Conservation (phyloP, 108 stramenopile genomes). For the Parmales sp. region DNA sequence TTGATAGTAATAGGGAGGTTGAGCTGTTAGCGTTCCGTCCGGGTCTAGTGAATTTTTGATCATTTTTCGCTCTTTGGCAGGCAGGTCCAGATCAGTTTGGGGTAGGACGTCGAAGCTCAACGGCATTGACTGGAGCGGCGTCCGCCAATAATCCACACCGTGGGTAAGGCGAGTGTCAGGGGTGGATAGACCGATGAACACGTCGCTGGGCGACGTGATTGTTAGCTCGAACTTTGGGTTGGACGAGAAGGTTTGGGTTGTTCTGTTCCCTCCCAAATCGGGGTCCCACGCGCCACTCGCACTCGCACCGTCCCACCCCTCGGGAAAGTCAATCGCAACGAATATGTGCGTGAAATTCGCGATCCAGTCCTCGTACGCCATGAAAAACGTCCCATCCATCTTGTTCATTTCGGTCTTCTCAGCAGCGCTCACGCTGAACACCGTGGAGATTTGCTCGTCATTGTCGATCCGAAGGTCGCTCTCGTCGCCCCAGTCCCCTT, state of each 20-base stretch:
- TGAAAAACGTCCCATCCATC: slow-evolving; percentile 31
- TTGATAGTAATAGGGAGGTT: slow-evolving; percentile 20
- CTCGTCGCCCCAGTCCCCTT: slow-evolving; percentile 24
- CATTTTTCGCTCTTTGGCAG: neutral
- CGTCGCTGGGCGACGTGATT: neutral
- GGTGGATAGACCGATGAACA: neutral
- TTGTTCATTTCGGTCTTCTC: slow-evolving; percentile 10
- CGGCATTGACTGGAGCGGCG: slow-evolving; percentile 14
- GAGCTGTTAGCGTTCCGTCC: neutral
- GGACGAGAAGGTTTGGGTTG: neutral
- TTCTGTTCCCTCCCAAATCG: neutral
- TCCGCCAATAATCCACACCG: slow-evolving; percentile 17
- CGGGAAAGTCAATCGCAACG: neutral
- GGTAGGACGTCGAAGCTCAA: slow-evolving; percentile 15
- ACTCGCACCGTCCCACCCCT: neutral
- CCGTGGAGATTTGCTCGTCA: neutral
- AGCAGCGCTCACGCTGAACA: neutral
- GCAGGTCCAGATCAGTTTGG: neutral
- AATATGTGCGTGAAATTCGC: neutral
- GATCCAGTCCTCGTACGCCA: slow-evolving; percentile 25
- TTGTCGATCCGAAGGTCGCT: slow-evolving; percentile 6
- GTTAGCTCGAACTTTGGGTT: slow-evolving; percentile 7
- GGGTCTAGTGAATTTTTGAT: slow-evolving; percentile 8
- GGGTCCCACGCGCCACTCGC: neutral
- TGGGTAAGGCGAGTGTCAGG: slow-evolving; percentile 5